Base-by-base conservation (phyloP, 257 asterid species). In the Catharanthus roseus region DNA sequence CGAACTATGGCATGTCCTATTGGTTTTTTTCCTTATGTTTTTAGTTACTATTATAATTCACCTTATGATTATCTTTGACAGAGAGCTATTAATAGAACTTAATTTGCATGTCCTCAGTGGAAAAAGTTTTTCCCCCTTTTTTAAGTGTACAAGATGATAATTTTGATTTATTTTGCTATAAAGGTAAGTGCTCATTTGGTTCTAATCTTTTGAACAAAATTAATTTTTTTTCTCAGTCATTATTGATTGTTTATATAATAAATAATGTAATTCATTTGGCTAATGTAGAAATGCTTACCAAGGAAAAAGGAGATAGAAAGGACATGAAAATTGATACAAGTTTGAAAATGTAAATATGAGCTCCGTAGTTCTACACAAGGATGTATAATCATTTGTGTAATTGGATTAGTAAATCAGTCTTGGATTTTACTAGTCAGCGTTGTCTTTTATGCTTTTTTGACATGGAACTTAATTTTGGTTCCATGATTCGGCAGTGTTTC, bases 401-500 rank as follows among this genome's bases (percentile, higher is more conserved):
- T 11, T 0, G 15, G 45, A 62, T 13, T 34, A 34, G 9, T 36
- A 19, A 9, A 8, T 62, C 8, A 1, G 19, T 62, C 44, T 34
- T 36, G 18, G 45, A 33, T 51, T 55, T 28, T 10, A 2, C 24
- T 34, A 16, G 28, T n/a, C 3, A 5, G 39, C 38, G 13, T 34
- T 29, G 0, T 13, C 7, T 61, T 34, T 29, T 23, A 10, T 66
- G 29, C 41, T 28, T 29, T 65, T 51, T 15, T 53, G 54, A 21
- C 12, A 57, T 18, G 60, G 38, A 64, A 50, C 44, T 44, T 34
- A 33, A 53, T 69, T 38, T 33, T 71, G 53, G 75, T 77, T 86
- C 31, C 74, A 55, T 76, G 42, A 68, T 68, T 71, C 84, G 76
- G 81, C 88, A 95, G 99, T 91, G 96, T 85, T 91, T 87, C 80